These are phyloP conservation scores for Pinus taeda DNA, from an alignment of 75 land plant species.

Conservation along the genomic window DNA sequence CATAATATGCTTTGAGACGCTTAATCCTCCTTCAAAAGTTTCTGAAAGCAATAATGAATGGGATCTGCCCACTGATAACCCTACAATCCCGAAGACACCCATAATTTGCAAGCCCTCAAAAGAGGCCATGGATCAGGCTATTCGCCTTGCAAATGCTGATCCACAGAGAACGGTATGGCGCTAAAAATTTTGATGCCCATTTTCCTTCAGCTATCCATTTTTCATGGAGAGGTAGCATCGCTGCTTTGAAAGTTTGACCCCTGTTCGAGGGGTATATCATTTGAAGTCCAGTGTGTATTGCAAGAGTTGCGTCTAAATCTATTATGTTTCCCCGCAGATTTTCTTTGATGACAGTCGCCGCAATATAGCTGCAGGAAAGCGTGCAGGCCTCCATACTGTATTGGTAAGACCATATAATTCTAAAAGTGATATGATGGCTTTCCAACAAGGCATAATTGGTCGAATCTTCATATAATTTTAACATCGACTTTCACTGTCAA, in stretches of 20 bases:
- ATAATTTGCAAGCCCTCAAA: slow-evolving; percentile 76
- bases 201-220: background rate
- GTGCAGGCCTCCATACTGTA: slow-evolving; percentile 72
- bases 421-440: background rate
- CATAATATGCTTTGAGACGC: slow-evolving; percentile 79
- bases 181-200: background rate
- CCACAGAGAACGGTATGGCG: slow-evolving; percentile 66
- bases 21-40: slow-evolving; percentile 43
- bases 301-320: background rate
- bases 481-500: background rate
- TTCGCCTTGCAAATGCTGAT: slow-evolving; percentile 56
- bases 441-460: background rate
- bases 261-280: background rate
- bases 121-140: slow-evolving; percentile 55
- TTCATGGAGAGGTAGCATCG: background rate
- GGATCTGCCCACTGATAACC: background rate
- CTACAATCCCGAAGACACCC: slow-evolving; percentile 44
- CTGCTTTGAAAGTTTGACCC: background rate
- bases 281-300: too few species aligned
- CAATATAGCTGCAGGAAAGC: slow-evolving; percentile 81
- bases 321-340: slow-evolving; percentile 36
- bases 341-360: slow-evolving; percentile 88
- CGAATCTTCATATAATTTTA: background rate
- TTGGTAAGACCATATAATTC: slow-evolving; percentile 36
- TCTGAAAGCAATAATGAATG: slow-evolving; percentile 10